Evolutionary conservation across 441 rosid species (phyloP).

Genomic region (Pelargonium fulgidum): DNA sequence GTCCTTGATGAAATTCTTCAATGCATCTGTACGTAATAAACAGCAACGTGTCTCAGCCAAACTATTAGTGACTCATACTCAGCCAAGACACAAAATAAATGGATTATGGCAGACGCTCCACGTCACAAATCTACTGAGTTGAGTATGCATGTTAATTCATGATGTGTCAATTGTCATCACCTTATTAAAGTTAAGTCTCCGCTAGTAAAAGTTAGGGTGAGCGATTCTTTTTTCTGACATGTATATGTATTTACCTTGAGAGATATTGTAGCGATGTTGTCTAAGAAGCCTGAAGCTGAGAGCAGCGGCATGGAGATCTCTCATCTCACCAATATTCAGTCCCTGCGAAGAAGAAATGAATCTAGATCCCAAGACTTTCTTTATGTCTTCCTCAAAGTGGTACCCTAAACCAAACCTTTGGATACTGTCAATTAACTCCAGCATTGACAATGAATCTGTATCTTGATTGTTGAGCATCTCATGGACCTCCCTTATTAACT

Average conservation of each 20-base stretch:
- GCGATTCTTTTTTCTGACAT: too few relatives aligned
- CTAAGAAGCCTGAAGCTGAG: conserved; percentile 39
- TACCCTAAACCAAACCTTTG: conserved; percentile 35
- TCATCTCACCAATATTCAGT: neutral
- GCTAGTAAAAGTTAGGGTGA: too few relatives aligned
- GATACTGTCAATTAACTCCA: conserved; percentile 43
- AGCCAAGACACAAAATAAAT: too few relatives aligned
- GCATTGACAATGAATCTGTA: conserved; percentile 11
- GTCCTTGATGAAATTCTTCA: conserved; percentile 28
- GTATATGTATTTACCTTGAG: conserved; percentile 42
- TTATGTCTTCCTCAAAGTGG: conserved; percentile 32
- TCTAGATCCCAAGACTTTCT: conserved; percentile 15
- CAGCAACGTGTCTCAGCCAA: too few relatives aligned
- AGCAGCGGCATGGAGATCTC: conserved; percentile 26
- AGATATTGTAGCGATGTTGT: conserved; percentile 29
- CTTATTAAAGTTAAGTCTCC: too few relatives aligned
- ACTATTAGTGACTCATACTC: too few relatives aligned
- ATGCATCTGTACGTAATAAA: too few relatives aligned
- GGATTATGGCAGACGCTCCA: too few relatives aligned
- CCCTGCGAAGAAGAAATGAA: neutral
- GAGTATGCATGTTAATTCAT: too few relatives aligned
- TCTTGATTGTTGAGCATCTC: conserved; percentile 17
- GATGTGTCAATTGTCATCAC: too few relatives aligned
- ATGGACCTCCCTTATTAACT: conserved; percentile 29
- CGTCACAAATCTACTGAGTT: too few relatives aligned